phyloP scores from a whole-genome alignment of 345 rosid genomes.

The Eucalyptus sideroxylon region DNA sequence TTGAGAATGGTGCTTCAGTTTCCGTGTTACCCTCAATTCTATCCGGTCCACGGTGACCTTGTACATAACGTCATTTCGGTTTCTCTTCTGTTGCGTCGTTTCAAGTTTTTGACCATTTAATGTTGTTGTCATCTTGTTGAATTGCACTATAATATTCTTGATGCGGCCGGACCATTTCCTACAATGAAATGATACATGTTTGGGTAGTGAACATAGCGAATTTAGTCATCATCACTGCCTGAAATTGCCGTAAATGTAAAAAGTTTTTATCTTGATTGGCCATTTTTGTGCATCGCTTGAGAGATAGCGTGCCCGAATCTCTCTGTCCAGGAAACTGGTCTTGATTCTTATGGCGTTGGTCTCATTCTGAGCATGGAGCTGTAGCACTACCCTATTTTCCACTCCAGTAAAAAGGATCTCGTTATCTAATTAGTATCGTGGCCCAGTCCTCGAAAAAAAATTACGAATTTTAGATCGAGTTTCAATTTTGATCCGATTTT shows the following conservation, averaged over 20 bases:
- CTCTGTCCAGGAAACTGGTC: not conserved
- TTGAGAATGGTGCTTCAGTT: not conserved
- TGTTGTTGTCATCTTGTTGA: not conserved
- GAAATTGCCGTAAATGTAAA: not conserved
- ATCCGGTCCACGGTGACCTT: not conserved
- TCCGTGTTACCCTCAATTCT: not conserved
- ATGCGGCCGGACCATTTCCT: not conserved
- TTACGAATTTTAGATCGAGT: no score
- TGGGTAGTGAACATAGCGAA: not conserved
- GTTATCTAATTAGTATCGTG: not conserved
- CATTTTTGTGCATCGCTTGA: not conserved
- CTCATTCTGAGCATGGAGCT: not conserved
- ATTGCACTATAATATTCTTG: not conserved
- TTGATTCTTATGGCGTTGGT: not conserved
- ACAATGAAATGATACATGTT: not conserved
- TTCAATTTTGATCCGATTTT: no score
- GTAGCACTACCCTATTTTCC: not conserved
- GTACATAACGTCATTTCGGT: not conserved
- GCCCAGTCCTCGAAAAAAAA: no score
- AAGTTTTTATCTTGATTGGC: not conserved
- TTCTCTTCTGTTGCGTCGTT: not conserved
- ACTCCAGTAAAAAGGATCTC: not conserved
- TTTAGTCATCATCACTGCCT: not conserved
- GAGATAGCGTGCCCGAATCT: rapidly evolving
- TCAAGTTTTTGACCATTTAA: not conserved